Conservation (phyloP, 1,284 basidiomycete genomes). For the Phenoliferia sp. region DNA sequence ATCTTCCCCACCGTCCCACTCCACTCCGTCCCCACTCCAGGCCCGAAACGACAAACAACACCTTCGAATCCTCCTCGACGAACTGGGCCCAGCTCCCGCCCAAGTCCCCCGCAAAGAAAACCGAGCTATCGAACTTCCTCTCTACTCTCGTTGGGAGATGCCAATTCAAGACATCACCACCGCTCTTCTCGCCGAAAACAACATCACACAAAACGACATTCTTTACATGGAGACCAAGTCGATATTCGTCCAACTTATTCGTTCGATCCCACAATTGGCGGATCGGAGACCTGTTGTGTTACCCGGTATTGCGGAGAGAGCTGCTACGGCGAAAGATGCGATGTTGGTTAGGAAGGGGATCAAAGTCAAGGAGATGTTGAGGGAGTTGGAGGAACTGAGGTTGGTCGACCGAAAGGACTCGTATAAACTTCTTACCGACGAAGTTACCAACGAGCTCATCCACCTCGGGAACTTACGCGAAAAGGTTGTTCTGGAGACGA, state of each 20-base stretch:
- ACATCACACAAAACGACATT: slow-evolving; percentile 96
- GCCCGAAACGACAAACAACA: slow-evolving; percentile 97
- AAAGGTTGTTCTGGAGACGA: slow-evolving; percentile 89
- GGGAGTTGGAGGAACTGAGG: slow-evolving; percentile 87
- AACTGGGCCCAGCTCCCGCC: slow-evolving; percentile 83
- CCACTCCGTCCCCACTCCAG: slow-evolving; percentile 46
- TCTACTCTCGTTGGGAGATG: slow-evolving; percentile 99
- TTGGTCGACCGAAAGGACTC: slow-evolving; percentile 77
- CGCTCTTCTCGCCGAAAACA: slow-evolving; percentile 84
- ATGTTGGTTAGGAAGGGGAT: slow-evolving; percentile 91
- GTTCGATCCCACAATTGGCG: slow-evolving; percentile 79
- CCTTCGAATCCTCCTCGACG: slow-evolving; percentile 89
- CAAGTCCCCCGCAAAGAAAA: slow-evolving; percentile 99
- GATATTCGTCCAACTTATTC: slow-evolving; percentile 94
- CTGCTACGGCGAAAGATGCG: slow-evolving; percentile 94
- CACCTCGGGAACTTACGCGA: slow-evolving; percentile 95
- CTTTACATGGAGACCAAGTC: slow-evolving; percentile 99
- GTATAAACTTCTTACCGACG: slow-evolving; percentile 93
- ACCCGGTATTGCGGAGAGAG: slow-evolving; percentile 82
- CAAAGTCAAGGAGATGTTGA: slow-evolving; percentile 98
- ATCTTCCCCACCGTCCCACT: neutral
- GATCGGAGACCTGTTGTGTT: slow-evolving; percentile 87
- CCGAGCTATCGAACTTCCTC: slow-evolving; percentile 79
- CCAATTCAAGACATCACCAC: slow-evolving; percentile 96
- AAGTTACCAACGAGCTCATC: slow-evolving; percentile 88